phyloP scores from a whole-genome alignment of 2,329 filamentous ascomycete genomes.

The Thyridium curvatum region DNA sequence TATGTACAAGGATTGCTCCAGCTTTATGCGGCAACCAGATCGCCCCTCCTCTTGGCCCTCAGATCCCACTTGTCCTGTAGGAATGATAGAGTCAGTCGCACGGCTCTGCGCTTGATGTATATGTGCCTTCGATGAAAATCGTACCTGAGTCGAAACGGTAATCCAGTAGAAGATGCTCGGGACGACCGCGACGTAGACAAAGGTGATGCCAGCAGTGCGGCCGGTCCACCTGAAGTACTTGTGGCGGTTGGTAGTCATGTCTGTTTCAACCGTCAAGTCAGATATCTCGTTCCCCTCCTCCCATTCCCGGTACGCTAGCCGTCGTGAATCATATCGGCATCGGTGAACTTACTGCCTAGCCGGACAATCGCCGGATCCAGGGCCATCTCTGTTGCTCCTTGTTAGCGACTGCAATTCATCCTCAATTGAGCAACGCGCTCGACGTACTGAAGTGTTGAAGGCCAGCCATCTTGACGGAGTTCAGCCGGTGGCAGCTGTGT shows the following conservation, averaged over 20 bases:
- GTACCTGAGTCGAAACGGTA: too few relatives aligned
- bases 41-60: slow-evolving; percentile 81
- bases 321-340: neutral
- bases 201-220: slow-evolving; percentile 71
- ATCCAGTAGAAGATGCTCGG: slow-evolving; percentile 66
- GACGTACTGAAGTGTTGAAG: slow-evolving; percentile 35
- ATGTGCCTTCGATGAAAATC: neutral
- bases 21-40: slow-evolving; percentile 66
- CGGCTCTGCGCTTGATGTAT: neutral
- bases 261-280: slow-evolving; percentile 37
- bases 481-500: neutral
- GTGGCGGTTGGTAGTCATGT: slow-evolving; percentile 78
- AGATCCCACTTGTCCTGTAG: slow-evolving; percentile 77
- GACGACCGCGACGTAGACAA: slow-evolving; percentile 69
- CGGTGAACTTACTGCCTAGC: slow-evolving; percentile 32
- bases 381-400: slow-evolving; percentile 28
- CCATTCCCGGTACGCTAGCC: neutral
- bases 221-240: slow-evolving; percentile 95
- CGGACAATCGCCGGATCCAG: slow-evolving; percentile 41
- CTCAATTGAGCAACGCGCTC: slow-evolving; percentile 4
- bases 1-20: slow-evolving; percentile 34
- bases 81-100: slow-evolving; percentile 9
- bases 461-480: slow-evolving; percentile 32
- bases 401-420: slow-evolving; percentile 18
- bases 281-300: neutral